Conservation (phyloP, 1,284 basidiomycete species). For the Microbotryum intermedium region DNA sequence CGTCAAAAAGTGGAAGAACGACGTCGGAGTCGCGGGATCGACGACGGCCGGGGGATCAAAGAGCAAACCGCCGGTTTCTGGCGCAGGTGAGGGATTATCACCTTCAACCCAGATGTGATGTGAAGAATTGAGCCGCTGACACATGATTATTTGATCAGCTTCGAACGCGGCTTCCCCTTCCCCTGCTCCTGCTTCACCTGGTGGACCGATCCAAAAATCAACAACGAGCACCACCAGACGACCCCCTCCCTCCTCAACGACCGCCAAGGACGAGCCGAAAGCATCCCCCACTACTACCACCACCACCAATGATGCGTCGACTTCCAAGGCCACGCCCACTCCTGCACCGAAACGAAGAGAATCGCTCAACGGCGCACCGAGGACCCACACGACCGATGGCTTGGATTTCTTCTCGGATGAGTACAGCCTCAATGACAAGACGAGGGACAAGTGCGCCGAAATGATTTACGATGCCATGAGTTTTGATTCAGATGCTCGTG, state of each 20-base stretch:
- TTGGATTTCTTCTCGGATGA: constrained; percentile 48
- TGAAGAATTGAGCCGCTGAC: not conserved
- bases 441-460: constrained; percentile 79
- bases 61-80: not conserved
- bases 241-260: too few species aligned
- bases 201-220: constrained; percentile 6
- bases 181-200: constrained; percentile 2
- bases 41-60: not conserved
- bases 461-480: constrained; percentile 87
- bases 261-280: too few species aligned
- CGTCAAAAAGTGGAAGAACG: constrained; percentile 55
- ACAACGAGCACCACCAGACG: not conserved
- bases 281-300: constrained; percentile 6
- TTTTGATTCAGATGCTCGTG: constrained; percentile 72
- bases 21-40: constrained; percentile 16
- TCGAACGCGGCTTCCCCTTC: constrained; percentile 13
- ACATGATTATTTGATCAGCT: not conserved
- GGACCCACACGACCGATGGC: constrained; percentile 61
- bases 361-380: constrained; percentile 41
- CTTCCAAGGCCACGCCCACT: not conserved
- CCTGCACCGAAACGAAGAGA: not conserved
- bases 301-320: constrained; percentile 5
- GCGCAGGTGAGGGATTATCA: too few species aligned
- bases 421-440: constrained; percentile 53
- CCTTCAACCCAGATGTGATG: not conserved